phyloP scores from a whole-genome alignment of 345 rosid species.

The Microcos paniculata region DNA sequence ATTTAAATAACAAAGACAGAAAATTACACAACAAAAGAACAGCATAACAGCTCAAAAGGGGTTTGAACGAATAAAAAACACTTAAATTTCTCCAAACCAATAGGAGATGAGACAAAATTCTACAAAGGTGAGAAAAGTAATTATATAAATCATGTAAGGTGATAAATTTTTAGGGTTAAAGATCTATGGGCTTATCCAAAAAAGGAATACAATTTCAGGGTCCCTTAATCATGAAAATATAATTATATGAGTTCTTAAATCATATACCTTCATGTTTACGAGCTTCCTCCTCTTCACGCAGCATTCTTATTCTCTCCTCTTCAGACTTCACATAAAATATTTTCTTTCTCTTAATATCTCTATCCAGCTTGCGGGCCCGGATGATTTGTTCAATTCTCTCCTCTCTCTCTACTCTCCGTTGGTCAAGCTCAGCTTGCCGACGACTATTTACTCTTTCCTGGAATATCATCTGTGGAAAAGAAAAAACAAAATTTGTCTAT shows the following conservation, averaged over 20 bases:
- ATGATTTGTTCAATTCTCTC: conserved; percentile 71
- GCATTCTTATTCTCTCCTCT: conserved; percentile 63
- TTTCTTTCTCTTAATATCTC: conserved; percentile 72
- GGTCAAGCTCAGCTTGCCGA: conserved; percentile 71
- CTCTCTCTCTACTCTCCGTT: conserved; percentile 60
- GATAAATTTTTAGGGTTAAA: background rate
- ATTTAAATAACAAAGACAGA: background rate
- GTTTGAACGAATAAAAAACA: background rate
- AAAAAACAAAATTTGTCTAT: background rate
- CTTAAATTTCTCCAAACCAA: background rate
- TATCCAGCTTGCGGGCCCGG: conserved; percentile 61
- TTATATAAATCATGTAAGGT: background rate
- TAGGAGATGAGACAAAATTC: background rate
- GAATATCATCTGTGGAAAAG: conserved; percentile 53
- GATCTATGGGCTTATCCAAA: background rate
- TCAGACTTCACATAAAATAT: conserved; percentile 60
- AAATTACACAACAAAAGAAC: background rate
- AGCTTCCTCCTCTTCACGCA: conserved; percentile 89
- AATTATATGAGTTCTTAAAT: background rate
- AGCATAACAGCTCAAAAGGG: background rate
- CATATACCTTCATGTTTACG: conserved; percentile 37
- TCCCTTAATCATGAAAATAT: background rate
- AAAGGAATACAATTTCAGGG: background rate
- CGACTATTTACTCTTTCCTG: conserved; percentile 66
- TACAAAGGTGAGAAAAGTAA: background rate